Conservation (phyloP, 2,329 filamentous ascomycete species). For the Claviceps spartinae region DNA sequence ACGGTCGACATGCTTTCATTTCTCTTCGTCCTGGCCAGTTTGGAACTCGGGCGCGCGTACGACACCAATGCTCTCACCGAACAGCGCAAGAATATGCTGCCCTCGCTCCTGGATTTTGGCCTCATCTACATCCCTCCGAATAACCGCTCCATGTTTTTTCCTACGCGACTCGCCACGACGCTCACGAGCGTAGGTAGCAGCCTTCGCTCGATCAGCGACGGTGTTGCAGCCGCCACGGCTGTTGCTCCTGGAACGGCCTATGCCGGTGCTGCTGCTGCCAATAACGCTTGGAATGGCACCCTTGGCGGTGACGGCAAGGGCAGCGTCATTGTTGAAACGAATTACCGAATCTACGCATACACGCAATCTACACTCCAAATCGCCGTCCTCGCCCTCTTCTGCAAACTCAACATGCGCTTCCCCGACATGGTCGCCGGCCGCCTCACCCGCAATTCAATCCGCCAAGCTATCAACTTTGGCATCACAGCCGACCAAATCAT, state of each 20-base stretch:
- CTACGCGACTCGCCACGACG: constrained; percentile 85
- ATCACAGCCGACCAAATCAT: constrained; percentile 96
- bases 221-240: constrained; percentile 53
- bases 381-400: constrained; percentile 81
- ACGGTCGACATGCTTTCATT: constrained; percentile 91
- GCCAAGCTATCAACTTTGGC: constrained; percentile 72
- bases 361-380: constrained; percentile 90
- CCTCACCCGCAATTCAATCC: constrained; percentile 77
- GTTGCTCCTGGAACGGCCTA: constrained; percentile 24
- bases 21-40: constrained; percentile 84
- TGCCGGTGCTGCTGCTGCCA: neutral
- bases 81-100: constrained; percentile 77
- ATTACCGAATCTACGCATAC: constrained; percentile 95
- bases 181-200: constrained; percentile 72
- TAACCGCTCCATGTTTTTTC: constrained; percentile 58
- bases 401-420: constrained; percentile 77
- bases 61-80: constrained; percentile 71
- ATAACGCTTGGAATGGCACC: constrained; percentile 10
- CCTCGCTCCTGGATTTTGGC: constrained; percentile 80
- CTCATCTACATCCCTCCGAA: constrained; percentile 62
- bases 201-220: constrained; percentile 55
- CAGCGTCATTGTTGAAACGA: constrained; percentile 93
- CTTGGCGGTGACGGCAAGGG: constrained; percentile 43
- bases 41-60: constrained; percentile 86
- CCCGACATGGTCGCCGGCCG: constrained; percentile 89